A percentile compares a stretch with the other conserved stretches of the same genome.
Evolutionary conservation across 768 basidiomycete species (phyloP).

Genomic region (Boletus insuetus): DNA sequence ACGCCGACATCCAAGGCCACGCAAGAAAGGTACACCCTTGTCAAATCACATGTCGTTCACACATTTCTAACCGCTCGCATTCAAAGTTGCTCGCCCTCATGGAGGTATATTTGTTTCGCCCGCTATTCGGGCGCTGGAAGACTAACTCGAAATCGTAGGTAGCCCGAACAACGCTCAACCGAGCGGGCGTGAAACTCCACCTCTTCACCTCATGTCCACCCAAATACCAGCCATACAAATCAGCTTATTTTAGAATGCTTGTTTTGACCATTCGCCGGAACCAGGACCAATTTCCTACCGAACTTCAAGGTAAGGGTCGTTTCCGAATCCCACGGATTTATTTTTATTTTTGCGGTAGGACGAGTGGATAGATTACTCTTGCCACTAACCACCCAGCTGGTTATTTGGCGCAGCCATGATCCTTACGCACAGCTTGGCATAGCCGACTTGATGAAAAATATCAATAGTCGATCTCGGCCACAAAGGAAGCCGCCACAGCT

Average conservation of each 20-base stretch:
- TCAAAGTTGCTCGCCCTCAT: conserved; percentile 46
- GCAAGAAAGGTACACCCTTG: conserved; percentile 25
- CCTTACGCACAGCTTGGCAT: conserved; percentile 35
- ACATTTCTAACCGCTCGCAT: conserved; percentile 5
- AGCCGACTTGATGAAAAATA: conserved; percentile 28
- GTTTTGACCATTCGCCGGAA: conserved; percentile 38
- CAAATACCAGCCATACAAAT: conserved; percentile 40
- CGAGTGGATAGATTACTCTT: conserved; percentile 34
- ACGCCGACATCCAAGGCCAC: conserved; percentile 22
- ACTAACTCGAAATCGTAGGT: conserved; percentile 32
- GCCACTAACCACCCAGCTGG: conserved; percentile 31
- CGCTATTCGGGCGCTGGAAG: background rate
- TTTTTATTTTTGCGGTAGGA: conserved; percentile 15
- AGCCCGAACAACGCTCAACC: conserved; percentile 45
- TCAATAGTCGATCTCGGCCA: conserved; percentile 12
- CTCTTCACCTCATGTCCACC: conserved; percentile 45
- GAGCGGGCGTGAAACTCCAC: conserved; percentile 41
- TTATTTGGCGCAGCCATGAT: conserved; percentile 28
- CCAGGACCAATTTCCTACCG: conserved; percentile 22
- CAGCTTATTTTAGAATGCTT: conserved; percentile 49
- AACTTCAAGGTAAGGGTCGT: conserved; percentile 25
- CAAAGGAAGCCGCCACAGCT: conserved; percentile 19
- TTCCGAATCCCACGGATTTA: background rate
- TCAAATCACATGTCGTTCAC: background rate
- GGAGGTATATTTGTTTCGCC: conserved; percentile 42